A percentile compares a stretch with the other conserved stretches of the same genome.
These are phyloP conservation scores for Phoma sp. DNA, from an alignment of 2,329 filamentous ascomycete species.

Conservation along the genomic window DNA sequence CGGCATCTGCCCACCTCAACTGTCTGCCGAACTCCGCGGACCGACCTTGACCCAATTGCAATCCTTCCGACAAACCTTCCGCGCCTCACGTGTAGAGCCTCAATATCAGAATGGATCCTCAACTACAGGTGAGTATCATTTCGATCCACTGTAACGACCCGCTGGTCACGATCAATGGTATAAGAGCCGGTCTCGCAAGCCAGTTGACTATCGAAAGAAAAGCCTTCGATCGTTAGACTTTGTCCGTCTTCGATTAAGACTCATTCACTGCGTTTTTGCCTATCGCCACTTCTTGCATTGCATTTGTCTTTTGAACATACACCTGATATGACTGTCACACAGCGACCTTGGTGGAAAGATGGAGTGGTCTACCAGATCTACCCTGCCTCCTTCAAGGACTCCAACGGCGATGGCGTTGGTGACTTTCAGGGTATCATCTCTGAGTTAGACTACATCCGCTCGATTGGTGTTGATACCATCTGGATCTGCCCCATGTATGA, in stretches of 20 bases:
- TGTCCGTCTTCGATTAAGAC: slow-evolving; percentile 8
- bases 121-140: slow-evolving; percentile 14
- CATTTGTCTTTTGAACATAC: neutral
- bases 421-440: slow-evolving; percentile 65
- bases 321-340: slow-evolving; percentile 38
- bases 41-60: slow-evolving; percentile 21
- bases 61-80: slow-evolving; percentile 20
- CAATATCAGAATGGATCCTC: slow-evolving; percentile 16
- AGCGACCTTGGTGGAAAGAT: slow-evolving; percentile 64
- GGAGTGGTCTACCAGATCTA: slow-evolving; percentile 67
- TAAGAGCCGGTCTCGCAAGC: slow-evolving; percentile 15
- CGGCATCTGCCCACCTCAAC: slow-evolving; percentile 1
- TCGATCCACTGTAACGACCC: neutral
- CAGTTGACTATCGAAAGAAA: slow-evolving; percentile 11
- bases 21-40: slow-evolving; percentile 15
- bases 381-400: slow-evolving; percentile 66
- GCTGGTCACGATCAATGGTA: slow-evolving; percentile 1
- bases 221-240: slow-evolving; percentile 14
- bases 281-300: slow-evolving; percentile 3
- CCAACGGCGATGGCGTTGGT: slow-evolving; percentile 61
- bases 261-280: neutral
- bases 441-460: slow-evolving; percentile 61
- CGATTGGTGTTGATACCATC: slow-evolving; percentile 51
- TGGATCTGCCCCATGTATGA: slow-evolving; percentile 52
- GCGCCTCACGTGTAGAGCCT: slow-evolving; percentile 4